Conservation (phyloP, 2,329 filamentous ascomycete genomes). For the Aspergillus quadrilineatus region DNA sequence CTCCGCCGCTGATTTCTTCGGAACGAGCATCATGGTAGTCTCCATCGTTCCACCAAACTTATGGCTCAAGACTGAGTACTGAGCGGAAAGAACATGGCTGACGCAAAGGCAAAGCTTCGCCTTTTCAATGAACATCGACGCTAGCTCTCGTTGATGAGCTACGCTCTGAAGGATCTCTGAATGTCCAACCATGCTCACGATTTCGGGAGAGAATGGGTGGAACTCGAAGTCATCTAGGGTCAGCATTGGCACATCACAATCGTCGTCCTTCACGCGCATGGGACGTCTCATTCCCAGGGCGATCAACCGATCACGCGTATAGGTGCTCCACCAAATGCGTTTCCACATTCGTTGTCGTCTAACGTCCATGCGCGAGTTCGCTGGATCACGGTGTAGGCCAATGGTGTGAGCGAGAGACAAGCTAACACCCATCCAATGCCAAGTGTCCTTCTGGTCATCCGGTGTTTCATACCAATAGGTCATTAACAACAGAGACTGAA, state of each 20-base stretch:
- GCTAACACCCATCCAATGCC: slow-evolving; percentile 98
- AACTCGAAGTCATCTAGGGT: slow-evolving; percentile 82
- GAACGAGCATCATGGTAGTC: slow-evolving; percentile 82
- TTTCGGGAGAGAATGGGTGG: slow-evolving; percentile 63
- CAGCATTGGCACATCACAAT: slow-evolving; percentile 92
- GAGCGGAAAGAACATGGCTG: slow-evolving; percentile 82
- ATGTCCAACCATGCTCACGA: slow-evolving; percentile 66
- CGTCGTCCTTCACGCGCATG: slow-evolving; percentile 87
- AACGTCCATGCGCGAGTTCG: slow-evolving; percentile 70
- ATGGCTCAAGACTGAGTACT: slow-evolving; percentile 87
- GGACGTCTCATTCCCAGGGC: slow-evolving; percentile 91
- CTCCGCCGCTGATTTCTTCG: slow-evolving; percentile 82
- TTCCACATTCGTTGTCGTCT: slow-evolving; percentile 84
- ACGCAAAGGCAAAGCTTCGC: slow-evolving; percentile 86
- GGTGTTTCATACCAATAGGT: slow-evolving; percentile 98
- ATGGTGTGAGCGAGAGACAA: slow-evolving; percentile 92
- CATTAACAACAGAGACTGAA: slow-evolving; percentile 86
- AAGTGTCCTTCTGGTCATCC: slow-evolving; percentile 95
- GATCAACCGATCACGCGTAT: slow-evolving; percentile 90
- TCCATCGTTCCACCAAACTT: slow-evolving; percentile 72
- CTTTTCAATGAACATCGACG: slow-evolving; percentile 87
- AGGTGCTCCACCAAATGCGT: slow-evolving; percentile 96
- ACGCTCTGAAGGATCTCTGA: slow-evolving; percentile 71
- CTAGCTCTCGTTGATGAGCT: slow-evolving; percentile 73
- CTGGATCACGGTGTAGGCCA: slow-evolving; percentile 83